Evolutionary conservation across 2,329 filamentous ascomycete species (phyloP).

Genomic region (Plenodomus lindquistii): DNA sequence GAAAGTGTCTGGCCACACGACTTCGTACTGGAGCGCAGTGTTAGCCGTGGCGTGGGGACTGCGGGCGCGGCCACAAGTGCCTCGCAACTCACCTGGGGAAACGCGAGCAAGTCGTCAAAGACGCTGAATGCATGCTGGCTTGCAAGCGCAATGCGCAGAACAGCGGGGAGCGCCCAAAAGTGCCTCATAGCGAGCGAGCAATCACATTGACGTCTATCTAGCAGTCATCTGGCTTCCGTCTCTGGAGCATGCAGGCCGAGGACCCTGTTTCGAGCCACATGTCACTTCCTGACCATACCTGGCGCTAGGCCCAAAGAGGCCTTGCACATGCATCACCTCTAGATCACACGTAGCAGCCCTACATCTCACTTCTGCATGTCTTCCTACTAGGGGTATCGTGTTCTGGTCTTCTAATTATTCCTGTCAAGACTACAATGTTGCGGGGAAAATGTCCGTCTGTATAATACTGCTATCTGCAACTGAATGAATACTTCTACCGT

Average conservation of each 20-base stretch:
- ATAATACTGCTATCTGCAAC: no score
- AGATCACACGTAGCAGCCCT: no score
- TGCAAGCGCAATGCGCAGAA: constrained; percentile 54
- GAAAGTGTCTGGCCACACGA: constrained; percentile 73
- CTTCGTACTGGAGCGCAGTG: constrained; percentile 66
- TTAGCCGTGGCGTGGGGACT: constrained; percentile 8
- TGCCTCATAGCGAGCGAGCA: constrained; percentile 41
- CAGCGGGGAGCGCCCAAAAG: constrained; percentile 53
- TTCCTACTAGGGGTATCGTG: no score
- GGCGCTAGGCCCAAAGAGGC: constrained; percentile 7
- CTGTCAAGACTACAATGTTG: no score
- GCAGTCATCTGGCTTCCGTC: no score
- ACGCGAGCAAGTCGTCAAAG: constrained; percentile 83
- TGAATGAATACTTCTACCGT: no score
- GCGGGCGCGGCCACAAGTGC: no score
- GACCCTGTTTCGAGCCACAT: constrained; percentile 34
- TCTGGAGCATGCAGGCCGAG: no score
- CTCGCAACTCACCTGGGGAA: constrained; percentile 70
- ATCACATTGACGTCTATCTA: not conserved
- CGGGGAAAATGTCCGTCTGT: no score
- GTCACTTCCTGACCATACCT: constrained; percentile 25
- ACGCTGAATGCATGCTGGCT: constrained; percentile 74
- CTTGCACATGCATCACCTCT: not conserved
- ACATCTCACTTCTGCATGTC: no score
- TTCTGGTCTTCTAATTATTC: no score